Evolutionary conservation across 192 early-diverging fungal species (phyloP), one percentile per base, ranked within the genome.

Genomic region (Umbelopsis isabellina): DNA sequence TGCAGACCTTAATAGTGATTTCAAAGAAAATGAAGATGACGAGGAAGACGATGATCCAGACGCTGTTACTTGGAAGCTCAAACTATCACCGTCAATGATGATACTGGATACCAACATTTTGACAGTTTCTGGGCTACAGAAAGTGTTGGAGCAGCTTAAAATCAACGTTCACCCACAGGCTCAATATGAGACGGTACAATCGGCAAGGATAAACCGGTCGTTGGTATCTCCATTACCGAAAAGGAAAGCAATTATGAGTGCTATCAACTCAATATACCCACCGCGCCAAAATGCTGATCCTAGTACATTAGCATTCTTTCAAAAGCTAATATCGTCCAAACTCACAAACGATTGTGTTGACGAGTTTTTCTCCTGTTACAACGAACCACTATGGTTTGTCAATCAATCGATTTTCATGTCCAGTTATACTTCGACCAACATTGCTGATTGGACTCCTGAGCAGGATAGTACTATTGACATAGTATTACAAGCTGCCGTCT

Each of bases 21-120:
- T 6, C 11, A 25, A 61, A 35, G 13, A 35, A 25, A 15, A 61
- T 37, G 30, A 35, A 15, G 55, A 69, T 44, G 77, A 79, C 22
- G 49, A 49, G 3, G 33, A 12, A 21, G 66, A 69, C 1, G 50
- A 58, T 20, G 72, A 74, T 21, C 22, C 22, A 4, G 37, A 27
- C 23, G 66, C 71, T 9, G 74, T 79, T 11, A 75, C 74, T n/a
- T 79, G 78, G 78, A 79, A 75, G 46, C 70, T 79, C 3, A 72
- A 75, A 18, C 50, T 79, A 9, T 69, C 73, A 27, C 67, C 73
- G 8, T 71, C 65, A 4, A 72, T 68, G 64, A 75, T 79, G 52
- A 79, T 74, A 12, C 70, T 79, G 12, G 74, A 79, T 35, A 79
- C 78, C 22, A 75, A 75, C 21, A 75, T 79, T 51, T 35, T 67